These are phyloP conservation scores for Chrysoporthe cubensis DNA, from an alignment of 2,329 filamentous ascomycete genomes.

Conservation along the genomic window DNA sequence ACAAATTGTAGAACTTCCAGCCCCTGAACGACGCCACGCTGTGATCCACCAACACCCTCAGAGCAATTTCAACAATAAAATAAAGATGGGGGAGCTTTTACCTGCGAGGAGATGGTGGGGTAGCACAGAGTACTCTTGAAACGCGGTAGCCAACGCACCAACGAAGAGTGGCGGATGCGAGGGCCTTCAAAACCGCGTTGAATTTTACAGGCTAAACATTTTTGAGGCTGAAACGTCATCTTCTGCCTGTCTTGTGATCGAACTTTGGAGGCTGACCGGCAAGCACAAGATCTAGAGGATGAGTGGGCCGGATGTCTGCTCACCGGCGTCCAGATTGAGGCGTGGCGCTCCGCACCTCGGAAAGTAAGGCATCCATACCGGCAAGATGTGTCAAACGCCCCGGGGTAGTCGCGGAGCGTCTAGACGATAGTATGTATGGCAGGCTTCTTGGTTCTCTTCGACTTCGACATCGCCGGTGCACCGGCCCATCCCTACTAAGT, in stretches of 20 bases:
- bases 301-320: background rate
- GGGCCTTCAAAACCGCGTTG: no score
- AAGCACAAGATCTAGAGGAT: background rate
- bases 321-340: background rate
- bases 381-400: background rate
- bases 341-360: background rate
- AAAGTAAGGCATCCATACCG: background rate
- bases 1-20: background rate
- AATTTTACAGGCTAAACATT: no score
- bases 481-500: no score
- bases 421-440: background rate
- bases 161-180: no score
- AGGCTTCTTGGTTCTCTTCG: background rate
- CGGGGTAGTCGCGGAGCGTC: background rate
- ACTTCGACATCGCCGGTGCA: background rate
- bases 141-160: background rate
- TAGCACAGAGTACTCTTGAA: background rate
- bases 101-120: background rate
- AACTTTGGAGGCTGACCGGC: background rate
- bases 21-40: background rate
- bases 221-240: background rate
- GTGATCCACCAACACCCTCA: background rate
- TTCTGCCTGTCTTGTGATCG: background rate
- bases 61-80: background rate
- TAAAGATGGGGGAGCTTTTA: background rate